Evolutionary conservation across 352 stramenopile genomes (phyloP), one percentile per base, ranked within the genome.

Genomic region (Phytophthora litchii): DNA sequence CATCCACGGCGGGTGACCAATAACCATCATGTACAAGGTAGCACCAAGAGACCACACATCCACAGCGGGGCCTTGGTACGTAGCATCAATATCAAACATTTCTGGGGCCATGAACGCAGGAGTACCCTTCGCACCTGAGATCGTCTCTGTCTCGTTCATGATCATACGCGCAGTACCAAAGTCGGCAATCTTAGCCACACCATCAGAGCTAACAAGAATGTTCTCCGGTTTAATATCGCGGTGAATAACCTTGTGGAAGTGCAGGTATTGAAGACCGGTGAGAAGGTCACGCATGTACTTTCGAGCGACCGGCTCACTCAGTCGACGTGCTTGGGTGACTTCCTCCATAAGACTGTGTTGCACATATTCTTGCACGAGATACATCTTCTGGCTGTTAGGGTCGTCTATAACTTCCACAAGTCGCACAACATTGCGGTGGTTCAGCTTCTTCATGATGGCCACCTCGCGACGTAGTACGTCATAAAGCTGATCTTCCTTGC

Each of bases 391-490:
- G 20, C 89, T 92, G 20, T 86, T 91, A 4, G 89, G 90, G 45
- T 98, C 92, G 54, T 98, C 94, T 44, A 98, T 97, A 14, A 98
- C 92, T 63, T 98, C 95, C 23, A 97, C 91, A 13, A 98, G 80
- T 44, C 92, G 80, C 43, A 98, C 86, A 17, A 98, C 90, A 67
- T 98, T 97, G 21, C 75, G 83, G 67, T 98, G 94, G 54, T 86
- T 91, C 2, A 98, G 76, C 54, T 97, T 97, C 72, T 98, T 98
- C 95, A 98, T 98, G 57, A 98, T 98, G 9, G 91, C 92, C 19
- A 98, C 95, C 69, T 98, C 95, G 19, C 88, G 80, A 8, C 85
- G 81, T 51, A 95, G 44, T 19, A 89, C 86, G 43, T 93, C 86
- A 47, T 94, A 86, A 5, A 94, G 58, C 54, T 90, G 85, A 54